Conservation (phyloP, 768 basidiomycete genomes). For the Cystoderma amianthinum region DNA sequence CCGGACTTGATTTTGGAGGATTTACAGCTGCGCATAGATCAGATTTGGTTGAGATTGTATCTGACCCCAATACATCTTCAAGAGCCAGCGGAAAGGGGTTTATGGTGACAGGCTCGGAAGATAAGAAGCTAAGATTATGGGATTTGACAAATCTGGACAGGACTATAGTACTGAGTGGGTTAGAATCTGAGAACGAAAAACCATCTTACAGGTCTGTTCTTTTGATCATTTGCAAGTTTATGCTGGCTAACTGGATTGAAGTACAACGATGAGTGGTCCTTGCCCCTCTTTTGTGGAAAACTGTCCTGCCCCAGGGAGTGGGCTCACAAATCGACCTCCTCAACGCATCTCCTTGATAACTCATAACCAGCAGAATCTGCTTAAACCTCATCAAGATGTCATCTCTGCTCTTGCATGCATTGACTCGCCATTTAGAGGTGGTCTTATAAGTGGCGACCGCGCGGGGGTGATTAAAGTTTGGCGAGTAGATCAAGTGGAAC, state of each 20-base stretch:
- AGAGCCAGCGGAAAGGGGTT: conserved; percentile 52
- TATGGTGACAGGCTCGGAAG: conserved; percentile 86
- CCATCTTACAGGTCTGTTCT: conserved; percentile 68
- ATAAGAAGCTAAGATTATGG: conserved; percentile 84
- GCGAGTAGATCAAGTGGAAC: conserved; percentile 55
- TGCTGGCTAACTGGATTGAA: conserved; percentile 5
- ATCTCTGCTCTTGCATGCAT: conserved; percentile 82
- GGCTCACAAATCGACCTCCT: conserved; percentile 58
- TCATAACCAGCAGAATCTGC: conserved; percentile 75
- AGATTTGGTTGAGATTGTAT: conserved; percentile 37
- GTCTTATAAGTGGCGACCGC: conserved; percentile 88
- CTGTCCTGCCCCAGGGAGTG: conserved; percentile 40
- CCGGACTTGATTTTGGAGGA: conserved; percentile 75
- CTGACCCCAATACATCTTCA: conserved; percentile 29
- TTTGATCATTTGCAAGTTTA: conserved; percentile 4
- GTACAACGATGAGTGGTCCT: conserved; percentile 31
- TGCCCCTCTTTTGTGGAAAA: conserved; percentile 56
- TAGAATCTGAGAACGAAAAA: conserved; percentile 68
- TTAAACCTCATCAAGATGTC: conserved; percentile 87
- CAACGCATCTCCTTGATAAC: conserved; percentile 75
- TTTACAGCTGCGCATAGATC: conserved; percentile 46
- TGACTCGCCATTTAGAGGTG: conserved; percentile 89
- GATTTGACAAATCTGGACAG: conserved; percentile 70
- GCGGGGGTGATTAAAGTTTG: conserved; percentile 89
- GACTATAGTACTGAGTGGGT: conserved; percentile 74